A percentile compares a stretch with the other conserved stretches of the same genome.
phyloP scores from a whole-genome alignment of 2,329 filamentous ascomycete species.

The Cladophialophora chaetospira region DNA sequence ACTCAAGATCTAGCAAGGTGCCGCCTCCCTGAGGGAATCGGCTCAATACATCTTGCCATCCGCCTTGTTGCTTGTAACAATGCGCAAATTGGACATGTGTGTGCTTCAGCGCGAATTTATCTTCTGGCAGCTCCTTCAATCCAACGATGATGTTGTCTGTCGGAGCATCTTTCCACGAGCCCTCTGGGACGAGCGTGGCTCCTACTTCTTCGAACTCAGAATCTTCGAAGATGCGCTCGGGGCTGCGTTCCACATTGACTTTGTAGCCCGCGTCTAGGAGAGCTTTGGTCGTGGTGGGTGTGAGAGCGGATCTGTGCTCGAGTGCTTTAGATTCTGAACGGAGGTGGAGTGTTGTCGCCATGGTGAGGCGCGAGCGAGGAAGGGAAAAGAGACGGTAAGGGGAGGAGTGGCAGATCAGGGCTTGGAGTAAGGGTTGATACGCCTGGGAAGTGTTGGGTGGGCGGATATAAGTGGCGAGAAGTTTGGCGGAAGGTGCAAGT shows the following conservation, averaged over 20 bases:
- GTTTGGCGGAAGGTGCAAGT: background rate
- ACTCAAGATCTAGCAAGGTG: constrained; percentile 82
- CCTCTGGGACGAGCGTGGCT: constrained; percentile 65
- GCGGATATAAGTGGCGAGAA: background rate
- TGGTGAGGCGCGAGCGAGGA: constrained; percentile 20
- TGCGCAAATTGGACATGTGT: constrained; percentile 72
- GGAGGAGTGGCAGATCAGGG: background rate
- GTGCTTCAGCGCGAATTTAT: constrained; percentile 69
- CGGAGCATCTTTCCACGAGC: constrained; percentile 69
- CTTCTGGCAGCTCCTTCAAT: constrained; percentile 75
- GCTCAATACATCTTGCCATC: constrained; percentile 77
- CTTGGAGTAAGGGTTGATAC: background rate
- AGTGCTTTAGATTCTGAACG: constrained; percentile 33
- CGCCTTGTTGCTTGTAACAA: constrained; percentile 74
- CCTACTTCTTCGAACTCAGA: constrained; percentile 64
- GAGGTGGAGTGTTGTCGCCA: constrained; percentile 32
- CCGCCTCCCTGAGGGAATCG: constrained; percentile 77
- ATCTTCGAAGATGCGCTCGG: constrained; percentile 63
- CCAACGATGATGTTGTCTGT: constrained; percentile 71
- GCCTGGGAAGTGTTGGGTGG: background rate
- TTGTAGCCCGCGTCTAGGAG: constrained; percentile 70
- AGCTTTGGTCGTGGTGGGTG: constrained; percentile 57
- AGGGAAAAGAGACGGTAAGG: background rate
- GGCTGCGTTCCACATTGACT: constrained; percentile 67
- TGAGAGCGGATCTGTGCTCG: constrained; percentile 37